Evolutionary conservation across 1,284 basidiomycete genomes (phyloP).

Genomic region (Cystobasidium slooffiae): DNA sequence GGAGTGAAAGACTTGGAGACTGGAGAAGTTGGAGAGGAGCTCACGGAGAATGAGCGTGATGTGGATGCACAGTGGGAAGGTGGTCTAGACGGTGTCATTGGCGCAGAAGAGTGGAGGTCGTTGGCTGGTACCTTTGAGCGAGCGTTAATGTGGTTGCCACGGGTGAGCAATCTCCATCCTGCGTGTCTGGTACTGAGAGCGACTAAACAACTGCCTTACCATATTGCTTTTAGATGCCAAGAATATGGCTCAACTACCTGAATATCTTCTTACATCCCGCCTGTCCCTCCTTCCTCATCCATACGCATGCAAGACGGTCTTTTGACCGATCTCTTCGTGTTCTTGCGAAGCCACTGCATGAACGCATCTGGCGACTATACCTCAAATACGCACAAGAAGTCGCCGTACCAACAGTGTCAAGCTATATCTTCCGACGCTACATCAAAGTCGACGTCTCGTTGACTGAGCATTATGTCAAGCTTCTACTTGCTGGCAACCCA

Average conservation of each 20-base stretch:
- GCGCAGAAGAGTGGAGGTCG: conserved; percentile 92
- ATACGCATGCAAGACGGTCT: conserved; percentile 88
- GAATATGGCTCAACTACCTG: conserved; percentile 91
- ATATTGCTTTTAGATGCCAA: conserved; percentile 69
- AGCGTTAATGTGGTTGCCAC: conserved; percentile 89
- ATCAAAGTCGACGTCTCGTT: conserved; percentile 79
- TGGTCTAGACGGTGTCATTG: conserved; percentile 82
- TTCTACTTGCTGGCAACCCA: conserved; percentile 68
- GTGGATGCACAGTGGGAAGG: conserved; percentile 67
- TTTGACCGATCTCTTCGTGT: conserved; percentile 95
- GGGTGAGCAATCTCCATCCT: conserved; percentile 63
- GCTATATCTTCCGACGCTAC: conserved; percentile 87
- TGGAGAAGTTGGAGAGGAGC: conserved; percentile 77
- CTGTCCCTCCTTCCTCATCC: conserved; percentile 80
- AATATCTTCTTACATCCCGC: conserved; percentile 86
- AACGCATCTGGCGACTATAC: conserved; percentile 90
- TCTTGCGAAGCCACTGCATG: conserved; percentile 90
- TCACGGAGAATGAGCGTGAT: conserved; percentile 68
- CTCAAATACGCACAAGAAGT: conserved; percentile 78
- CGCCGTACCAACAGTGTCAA: conserved; percentile 77
- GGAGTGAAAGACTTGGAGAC: conserved; percentile 56
- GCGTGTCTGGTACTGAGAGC: conserved; percentile 16
- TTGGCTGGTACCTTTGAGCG: conserved; percentile 88
- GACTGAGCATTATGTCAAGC: conserved; percentile 79
- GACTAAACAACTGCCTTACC: conserved; percentile 43